Percentiles rank a stretch among this genome's conserved stretches.
These are phyloP conservation scores for Pigoraptor vietnamica DNA, from an alignment of 78 protist genomes.

Conservation along the genomic window DNA sequence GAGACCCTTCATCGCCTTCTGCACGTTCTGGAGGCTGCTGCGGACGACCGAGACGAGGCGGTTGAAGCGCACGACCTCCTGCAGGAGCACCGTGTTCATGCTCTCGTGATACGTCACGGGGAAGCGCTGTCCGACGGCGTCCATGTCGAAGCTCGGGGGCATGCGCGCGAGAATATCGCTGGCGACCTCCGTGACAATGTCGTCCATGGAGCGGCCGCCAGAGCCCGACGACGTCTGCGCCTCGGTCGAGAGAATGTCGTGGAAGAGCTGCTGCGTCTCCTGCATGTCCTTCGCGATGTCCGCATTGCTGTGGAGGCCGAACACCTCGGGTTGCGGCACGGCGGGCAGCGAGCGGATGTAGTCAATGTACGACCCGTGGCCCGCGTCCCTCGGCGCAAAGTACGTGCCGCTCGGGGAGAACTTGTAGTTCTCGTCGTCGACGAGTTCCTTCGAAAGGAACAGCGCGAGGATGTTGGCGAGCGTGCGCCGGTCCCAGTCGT, in stretches of 20 bases:
- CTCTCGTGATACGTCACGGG: slow-evolving; percentile 31
- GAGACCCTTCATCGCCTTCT: slow-evolving; percentile 63
- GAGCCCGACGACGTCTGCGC: not conserved
- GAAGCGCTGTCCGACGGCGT: slow-evolving; percentile 30
- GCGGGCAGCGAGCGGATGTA: slow-evolving; percentile 17
- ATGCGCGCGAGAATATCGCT: slow-evolving; percentile 34
- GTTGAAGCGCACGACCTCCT: slow-evolving; percentile 64
- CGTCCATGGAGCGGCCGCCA: not conserved
- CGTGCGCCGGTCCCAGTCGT: slow-evolving; percentile 62
- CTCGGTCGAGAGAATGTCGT: slow-evolving; percentile 16
- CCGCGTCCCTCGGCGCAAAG: slow-evolving; percentile 22
- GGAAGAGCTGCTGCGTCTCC: slow-evolving; percentile 32
- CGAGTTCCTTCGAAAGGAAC: slow-evolving; percentile 5
- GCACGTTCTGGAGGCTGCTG: slow-evolving; percentile 20
- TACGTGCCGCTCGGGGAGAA: slow-evolving; percentile 16
- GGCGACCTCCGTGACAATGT: slow-evolving; percentile 3
- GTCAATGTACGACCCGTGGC: not conserved
- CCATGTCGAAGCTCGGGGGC: slow-evolving; percentile 49
- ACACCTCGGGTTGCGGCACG: slow-evolving; percentile 50
- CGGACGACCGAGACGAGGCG: slow-evolving; percentile 22
- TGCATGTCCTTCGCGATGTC: slow-evolving; percentile 52
- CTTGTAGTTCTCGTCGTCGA: not conserved
- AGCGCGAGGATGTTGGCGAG: slow-evolving; percentile 14
- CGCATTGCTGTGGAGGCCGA: slow-evolving; percentile 74
- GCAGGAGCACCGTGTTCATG: slow-evolving; percentile 64